Conservation (phyloP, 2,329 filamentous ascomycete genomes). For the Apiospora hydei region DNA sequence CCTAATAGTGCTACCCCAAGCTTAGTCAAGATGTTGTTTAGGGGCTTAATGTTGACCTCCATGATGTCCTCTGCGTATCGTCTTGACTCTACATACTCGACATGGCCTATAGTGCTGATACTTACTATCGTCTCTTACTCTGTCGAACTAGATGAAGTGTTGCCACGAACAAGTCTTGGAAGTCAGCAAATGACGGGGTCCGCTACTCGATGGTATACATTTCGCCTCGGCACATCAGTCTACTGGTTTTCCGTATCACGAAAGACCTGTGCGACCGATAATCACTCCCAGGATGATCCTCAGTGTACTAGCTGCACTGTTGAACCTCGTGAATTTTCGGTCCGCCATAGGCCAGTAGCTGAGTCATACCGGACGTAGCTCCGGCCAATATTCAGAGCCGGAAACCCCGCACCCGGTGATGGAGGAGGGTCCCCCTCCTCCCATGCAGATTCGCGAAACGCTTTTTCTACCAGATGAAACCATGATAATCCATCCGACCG, state of each 20-base stretch:
- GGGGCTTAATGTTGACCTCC: background rate
- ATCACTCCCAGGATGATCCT: background rate
- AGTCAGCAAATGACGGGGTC: no score
- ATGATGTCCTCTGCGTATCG: background rate
- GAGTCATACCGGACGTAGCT: constrained; percentile 19
- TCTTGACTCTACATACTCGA: background rate
- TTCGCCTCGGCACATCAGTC: no score
- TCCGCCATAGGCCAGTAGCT: background rate
- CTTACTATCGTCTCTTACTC: background rate
- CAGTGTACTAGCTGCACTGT: background rate
- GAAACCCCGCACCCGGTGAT: constrained; percentile 9
- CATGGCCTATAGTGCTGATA: background rate
- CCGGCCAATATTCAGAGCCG: constrained; percentile 1
- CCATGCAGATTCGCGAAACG: background rate
- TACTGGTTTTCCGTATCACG: background rate
- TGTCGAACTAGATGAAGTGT: background rate
- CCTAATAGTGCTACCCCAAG: background rate
- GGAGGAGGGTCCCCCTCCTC: background rate
- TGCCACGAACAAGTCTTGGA: background rate
- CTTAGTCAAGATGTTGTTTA: background rate
- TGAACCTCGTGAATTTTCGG: background rate
- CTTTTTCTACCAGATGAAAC: background rate
- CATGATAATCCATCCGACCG: background rate
- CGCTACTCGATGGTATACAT: no score
- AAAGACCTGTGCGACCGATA: background rate